Conservation (phyloP, 2,329 filamentous ascomycete species). For the Sclerotinia spermophila region DNA sequence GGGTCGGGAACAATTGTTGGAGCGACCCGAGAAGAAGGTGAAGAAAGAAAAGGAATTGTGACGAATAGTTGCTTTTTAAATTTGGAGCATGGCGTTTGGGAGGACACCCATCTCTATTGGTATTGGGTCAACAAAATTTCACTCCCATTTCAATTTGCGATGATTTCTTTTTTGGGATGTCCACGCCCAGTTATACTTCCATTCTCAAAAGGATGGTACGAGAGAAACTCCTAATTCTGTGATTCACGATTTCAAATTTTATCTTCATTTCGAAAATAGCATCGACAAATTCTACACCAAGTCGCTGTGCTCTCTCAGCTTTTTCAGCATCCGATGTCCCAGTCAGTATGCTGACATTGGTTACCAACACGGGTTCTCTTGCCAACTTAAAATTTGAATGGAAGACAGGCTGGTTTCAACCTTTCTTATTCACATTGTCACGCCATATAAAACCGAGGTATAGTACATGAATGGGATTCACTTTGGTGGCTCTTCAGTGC, state of each 20-base stretch:
- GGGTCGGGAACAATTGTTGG: constrained; percentile 49
- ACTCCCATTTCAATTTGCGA: neutral
- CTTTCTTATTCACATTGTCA: neutral
- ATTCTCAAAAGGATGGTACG: constrained; percentile 1
- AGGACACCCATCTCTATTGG: constrained; percentile 14
- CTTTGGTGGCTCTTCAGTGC: neutral
- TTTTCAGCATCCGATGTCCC: neutral
- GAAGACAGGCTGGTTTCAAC: neutral
- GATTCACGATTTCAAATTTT: neutral
- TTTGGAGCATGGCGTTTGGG: constrained; percentile 19
- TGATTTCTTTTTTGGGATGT: neutral
- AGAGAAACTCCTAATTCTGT: neutral
- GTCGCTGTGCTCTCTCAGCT: constrained; percentile 9
- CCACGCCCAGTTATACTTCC: constrained; percentile 6
- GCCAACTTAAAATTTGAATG: neutral
- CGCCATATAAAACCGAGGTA: neutral
- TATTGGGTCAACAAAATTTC: neutral
- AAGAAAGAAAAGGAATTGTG: constrained; percentile 28
- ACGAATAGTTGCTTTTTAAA: constrained; percentile 6
- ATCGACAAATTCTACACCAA: constrained; percentile 6
- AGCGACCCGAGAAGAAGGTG: constrained; percentile 25
- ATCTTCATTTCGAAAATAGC: constrained; percentile 8
- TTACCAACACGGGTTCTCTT: neutral
- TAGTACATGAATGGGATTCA: constrained; percentile 4
- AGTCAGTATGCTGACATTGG: neutral